Conservation (phyloP, 192 early-diverging fungal genomes). For the Backusella tuberculispora region DNA sequence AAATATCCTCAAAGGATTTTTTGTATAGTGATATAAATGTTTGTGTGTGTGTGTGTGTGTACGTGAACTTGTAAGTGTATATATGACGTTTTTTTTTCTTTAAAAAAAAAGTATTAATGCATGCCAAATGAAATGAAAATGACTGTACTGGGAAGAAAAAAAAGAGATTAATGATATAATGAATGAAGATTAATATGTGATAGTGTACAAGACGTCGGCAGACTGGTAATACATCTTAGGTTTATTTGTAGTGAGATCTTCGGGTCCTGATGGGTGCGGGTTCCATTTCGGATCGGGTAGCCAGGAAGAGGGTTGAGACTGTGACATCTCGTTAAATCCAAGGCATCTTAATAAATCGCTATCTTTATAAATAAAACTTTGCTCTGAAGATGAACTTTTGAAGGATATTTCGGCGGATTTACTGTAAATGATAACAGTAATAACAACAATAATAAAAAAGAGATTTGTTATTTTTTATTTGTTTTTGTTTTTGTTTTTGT, state of each 20-base stretch:
- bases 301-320: neutral
- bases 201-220: neutral
- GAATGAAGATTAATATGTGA: constrained; percentile 1
- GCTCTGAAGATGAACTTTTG: neutral
- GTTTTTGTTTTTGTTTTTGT: too few species aligned
- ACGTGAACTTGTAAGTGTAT: neutral
- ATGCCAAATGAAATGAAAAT: constrained; percentile 12
- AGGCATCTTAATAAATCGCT: neutral
- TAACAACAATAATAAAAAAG: neutral
- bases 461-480: constrained; percentile 3
- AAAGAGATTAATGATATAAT: neutral
- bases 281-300: constrained; percentile 11
- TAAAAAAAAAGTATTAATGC: neutral
- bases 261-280: neutral
- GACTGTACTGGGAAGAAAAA: neutral
- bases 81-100: constrained; percentile 5
- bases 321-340: neutral
- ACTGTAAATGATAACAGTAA: constrained; percentile 4
- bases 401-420: constrained; percentile 6
- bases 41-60: constrained; percentile 1
- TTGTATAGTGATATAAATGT: neutral
- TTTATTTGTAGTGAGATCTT: neutral
- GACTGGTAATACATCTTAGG: constrained; percentile 13
- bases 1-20: neutral
- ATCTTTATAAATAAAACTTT: constrained; percentile 11